Conservation (phyloP, 202 grass and related monocot genomes). For the Panicum hallii region DNA sequence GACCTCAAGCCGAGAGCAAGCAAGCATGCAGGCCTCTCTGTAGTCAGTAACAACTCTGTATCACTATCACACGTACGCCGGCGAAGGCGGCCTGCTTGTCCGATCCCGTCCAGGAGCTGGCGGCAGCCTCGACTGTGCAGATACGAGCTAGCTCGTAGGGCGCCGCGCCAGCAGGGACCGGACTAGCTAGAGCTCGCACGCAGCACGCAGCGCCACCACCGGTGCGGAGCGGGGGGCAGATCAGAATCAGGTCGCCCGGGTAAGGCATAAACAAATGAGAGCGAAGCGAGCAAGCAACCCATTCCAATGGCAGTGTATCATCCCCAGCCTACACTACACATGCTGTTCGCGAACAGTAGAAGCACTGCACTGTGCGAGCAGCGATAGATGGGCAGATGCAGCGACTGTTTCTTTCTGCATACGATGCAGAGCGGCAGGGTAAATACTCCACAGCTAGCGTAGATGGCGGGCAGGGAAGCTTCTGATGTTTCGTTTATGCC, state of each 20-base stretch:
- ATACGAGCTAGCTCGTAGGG: background rate
- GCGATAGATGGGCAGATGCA: background rate
- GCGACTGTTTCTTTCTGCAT: background rate
- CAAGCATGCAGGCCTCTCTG: background rate
- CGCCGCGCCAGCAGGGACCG: background rate
- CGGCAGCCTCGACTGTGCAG: background rate
- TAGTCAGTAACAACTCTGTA: too few relatives aligned
- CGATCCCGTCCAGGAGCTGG: background rate
- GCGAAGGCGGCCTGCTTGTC: background rate
- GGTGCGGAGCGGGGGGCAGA: conserved; percentile 28
- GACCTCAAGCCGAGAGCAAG: background rate
- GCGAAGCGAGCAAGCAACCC: conserved; percentile 24
- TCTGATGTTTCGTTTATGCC: conserved; percentile 27
- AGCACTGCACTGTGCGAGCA: background rate
- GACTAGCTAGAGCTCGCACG: conserved; percentile 1
- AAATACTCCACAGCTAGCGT: background rate
- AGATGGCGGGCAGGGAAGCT: conserved; percentile 47
- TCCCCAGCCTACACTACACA: background rate
- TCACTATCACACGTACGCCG: background rate
- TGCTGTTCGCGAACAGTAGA: conserved; percentile 9
- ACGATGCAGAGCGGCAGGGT: background rate
- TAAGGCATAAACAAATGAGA: background rate
- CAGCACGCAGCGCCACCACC: background rate
- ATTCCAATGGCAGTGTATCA: conserved; percentile 29
- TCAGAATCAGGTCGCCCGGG: background rate